These are phyloP conservation scores for Fraxinus platypoda DNA, from an alignment of 305 asterid species.

Conservation along the genomic window DNA sequence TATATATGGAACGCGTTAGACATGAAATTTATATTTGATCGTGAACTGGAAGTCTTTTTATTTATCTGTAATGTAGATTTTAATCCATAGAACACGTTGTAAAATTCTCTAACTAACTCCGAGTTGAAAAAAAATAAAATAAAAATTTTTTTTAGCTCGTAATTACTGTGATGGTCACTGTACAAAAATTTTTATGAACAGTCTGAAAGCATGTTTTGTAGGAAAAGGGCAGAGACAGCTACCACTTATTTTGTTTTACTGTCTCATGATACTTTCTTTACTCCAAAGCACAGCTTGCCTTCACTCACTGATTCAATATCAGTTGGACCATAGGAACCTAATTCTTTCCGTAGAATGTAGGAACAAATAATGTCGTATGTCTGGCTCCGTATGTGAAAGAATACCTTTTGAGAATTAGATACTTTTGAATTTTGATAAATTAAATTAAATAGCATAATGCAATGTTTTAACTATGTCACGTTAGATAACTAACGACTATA, in stretches of 20 bases:
- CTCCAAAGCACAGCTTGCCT: conserved; percentile 7
- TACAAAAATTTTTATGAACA: background rate
- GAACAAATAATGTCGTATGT: background rate
- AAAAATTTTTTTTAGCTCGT: background rate
- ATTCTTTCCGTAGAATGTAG: background rate
- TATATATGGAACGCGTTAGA: background rate
- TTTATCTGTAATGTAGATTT: background rate
- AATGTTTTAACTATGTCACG: background rate
- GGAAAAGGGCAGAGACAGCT: background rate
- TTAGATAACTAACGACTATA: too few species aligned
- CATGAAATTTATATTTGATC: background rate
- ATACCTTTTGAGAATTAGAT: background rate
- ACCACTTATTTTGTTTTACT: background rate
- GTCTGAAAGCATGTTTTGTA: background rate
- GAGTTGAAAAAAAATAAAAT: background rate
- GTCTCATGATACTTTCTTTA: background rate
- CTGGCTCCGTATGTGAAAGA: background rate
- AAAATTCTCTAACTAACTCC: background rate
- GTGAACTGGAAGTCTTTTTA: background rate
- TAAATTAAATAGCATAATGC: background rate
- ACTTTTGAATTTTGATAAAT: background rate
- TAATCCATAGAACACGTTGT: background rate
- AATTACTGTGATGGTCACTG: background rate
- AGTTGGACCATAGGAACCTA: background rate
- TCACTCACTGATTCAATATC: background rate